Percentiles rank a stretch among this genome's conserved stretches.
Conservation (phyloP, 805 yeast species). For the Blastobotrys mokoenaii region DNA sequence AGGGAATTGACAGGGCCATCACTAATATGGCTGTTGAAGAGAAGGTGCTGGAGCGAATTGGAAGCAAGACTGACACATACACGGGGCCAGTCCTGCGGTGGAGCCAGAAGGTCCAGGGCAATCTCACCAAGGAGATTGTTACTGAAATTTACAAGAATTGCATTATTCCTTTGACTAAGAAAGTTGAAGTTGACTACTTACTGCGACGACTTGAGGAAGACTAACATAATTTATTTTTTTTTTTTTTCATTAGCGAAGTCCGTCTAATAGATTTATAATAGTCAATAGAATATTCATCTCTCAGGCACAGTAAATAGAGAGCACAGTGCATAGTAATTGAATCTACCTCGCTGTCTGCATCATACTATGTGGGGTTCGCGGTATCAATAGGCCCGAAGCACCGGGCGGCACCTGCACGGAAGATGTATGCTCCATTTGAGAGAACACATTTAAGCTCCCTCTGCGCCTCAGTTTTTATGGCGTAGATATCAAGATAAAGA, state of each 20-base stretch:
- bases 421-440: too few relatives aligned
- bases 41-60: slow-evolving; percentile 68
- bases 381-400: too few relatives aligned
- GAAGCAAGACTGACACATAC: slow-evolving; percentile 74
- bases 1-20: slow-evolving; percentile 70
- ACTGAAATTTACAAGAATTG: slow-evolving; percentile 78
- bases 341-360: too few relatives aligned
- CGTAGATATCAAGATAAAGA: too few relatives aligned
- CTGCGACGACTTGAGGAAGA: slow-evolving; percentile 69
- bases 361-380: too few relatives aligned
- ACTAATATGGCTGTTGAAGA: slow-evolving; percentile 84
- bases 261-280: neutral
- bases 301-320: too few relatives aligned
- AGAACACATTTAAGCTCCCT: too few relatives aligned
- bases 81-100: slow-evolving; percentile 81
- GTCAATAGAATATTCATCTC: too few relatives aligned
- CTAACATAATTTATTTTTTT: neutral
- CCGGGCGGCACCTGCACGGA: too few relatives aligned
- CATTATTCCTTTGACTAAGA: slow-evolving; percentile 89
- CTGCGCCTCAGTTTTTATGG: too few relatives aligned
- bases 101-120: slow-evolving; percentile 56
- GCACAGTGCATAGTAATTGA: too few relatives aligned
- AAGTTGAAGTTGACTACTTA: slow-evolving; percentile 89
- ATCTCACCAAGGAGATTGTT: slow-evolving; percentile 73
- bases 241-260: neutral